A percentile compares a stretch with the other conserved stretches of the same genome.
Evolutionary conservation across 352 stramenopile genomes (phyloP).

Genomic region (Phytophthora pseudosyringae): DNA sequence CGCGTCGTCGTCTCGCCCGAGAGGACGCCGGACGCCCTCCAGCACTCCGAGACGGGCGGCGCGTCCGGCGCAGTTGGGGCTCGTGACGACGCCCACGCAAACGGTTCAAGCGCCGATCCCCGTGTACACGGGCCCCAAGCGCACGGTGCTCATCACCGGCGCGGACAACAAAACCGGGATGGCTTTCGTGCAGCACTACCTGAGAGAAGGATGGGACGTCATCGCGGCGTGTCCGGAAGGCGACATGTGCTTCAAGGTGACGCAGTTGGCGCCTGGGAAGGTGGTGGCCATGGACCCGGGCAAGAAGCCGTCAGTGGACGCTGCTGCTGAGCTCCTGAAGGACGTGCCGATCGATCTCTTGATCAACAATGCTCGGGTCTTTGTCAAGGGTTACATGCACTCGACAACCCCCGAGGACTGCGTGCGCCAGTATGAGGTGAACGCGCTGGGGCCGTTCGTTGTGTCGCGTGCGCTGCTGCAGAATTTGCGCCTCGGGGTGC

Average conservation of each 20-base stretch:
- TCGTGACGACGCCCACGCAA: constrained; percentile 13
- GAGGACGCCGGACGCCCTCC: constrained; percentile 4
- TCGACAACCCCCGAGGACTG: constrained; percentile 55
- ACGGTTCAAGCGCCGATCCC: neutral
- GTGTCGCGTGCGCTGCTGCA: constrained; percentile 63
- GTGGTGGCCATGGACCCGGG: constrained; percentile 55
- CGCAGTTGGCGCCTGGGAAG: constrained; percentile 45
- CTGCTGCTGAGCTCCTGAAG: constrained; percentile 40
- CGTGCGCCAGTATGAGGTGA: constrained; percentile 70
- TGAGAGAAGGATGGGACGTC: constrained; percentile 47
- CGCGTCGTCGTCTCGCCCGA: neutral
- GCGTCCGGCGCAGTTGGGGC: constrained; percentile 18
- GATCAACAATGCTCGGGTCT: constrained; percentile 78
- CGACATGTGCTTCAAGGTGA: constrained; percentile 24
- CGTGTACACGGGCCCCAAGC: constrained; percentile 32
- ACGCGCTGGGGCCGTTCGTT: constrained; percentile 68
- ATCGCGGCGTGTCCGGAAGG: constrained; percentile 36
- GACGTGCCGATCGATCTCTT: constrained; percentile 64
- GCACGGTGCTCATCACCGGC: constrained; percentile 61
- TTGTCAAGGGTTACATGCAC: constrained; percentile 38
- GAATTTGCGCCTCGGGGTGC: constrained; percentile 48
- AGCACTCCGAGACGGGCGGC: constrained; percentile 8
- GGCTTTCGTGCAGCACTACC: constrained; percentile 47
- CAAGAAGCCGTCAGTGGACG: constrained; percentile 57
- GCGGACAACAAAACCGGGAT: constrained; percentile 43